Conservation (phyloP, 306 rosid genomes). For the Hippophae rhamnoides region DNA sequence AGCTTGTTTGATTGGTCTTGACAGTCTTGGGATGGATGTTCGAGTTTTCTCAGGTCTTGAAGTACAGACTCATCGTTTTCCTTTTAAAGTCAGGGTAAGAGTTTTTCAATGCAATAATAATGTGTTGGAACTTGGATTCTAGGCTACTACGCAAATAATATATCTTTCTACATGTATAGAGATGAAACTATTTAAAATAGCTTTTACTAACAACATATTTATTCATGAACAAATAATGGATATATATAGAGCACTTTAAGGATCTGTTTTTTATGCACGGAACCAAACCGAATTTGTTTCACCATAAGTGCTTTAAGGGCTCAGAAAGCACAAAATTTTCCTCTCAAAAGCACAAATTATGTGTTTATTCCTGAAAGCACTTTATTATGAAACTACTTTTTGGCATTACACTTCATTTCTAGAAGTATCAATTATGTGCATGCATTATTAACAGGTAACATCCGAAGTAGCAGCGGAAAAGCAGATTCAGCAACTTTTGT, state of each 20-base stretch:
- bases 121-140: neutral
- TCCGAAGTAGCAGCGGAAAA: conserved; percentile 64
- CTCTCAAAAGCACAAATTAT: too few species aligned
- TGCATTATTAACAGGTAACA: conserved; percentile 44
- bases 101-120: conserved; percentile 8
- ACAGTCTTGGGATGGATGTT: conserved; percentile 87
- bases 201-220: too few species aligned
- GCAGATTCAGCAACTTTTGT: conserved; percentile 79
- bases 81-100: conserved; percentile 74
- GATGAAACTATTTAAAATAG: neutral
- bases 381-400: too few species aligned
- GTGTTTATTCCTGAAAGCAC: too few species aligned
- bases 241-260: too few species aligned
- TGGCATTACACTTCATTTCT: neutral
- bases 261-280: too few species aligned
- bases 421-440: neutral
- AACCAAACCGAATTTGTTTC: too few species aligned
- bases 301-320: too few species aligned
- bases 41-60: conserved; percentile 59
- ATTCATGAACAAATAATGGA: too few species aligned
- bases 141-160: neutral
- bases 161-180: neutral
- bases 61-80: conserved; percentile 77
- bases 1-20: conserved; percentile 79
- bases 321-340: too few species aligned